These are phyloP conservation scores for Cinchona pubescens DNA, from an alignment of 257 asterid species.

Conservation along the genomic window DNA sequence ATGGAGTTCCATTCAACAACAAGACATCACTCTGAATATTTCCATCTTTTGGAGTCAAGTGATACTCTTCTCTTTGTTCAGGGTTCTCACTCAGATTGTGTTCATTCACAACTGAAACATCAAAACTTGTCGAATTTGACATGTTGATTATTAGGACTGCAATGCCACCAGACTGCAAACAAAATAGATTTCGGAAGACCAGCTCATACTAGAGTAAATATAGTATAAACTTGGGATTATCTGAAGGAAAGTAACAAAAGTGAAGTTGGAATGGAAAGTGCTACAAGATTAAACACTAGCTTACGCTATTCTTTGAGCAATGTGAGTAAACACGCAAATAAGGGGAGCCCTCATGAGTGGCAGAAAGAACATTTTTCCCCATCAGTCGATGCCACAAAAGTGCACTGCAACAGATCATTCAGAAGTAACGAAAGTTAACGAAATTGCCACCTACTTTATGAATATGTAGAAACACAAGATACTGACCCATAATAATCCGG, in stretches of 20 bases:
- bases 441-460: neutral
- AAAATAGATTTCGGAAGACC: neutral
- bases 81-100: conserved; percentile 8
- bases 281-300: conserved; percentile 7
- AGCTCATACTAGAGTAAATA: neutral
- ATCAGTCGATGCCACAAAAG: conserved; percentile 75
- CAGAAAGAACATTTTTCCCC: conserved; percentile 64
- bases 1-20: conserved; percentile 57
- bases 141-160: conserved; percentile 62
- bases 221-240: neutral
- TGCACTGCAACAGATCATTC: conserved; percentile 36
- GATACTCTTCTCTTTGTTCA: conserved; percentile 62
- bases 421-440: neutral
- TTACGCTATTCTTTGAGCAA: conserved; percentile 63
- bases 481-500: conserved; percentile 85
- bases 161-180: conserved; percentile 51
- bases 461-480: neutral
- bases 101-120: conserved; percentile 38
- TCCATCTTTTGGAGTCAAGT: conserved; percentile 66
- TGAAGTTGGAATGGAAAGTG: neutral
- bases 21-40: conserved; percentile 60
- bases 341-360: conserved; percentile 53
- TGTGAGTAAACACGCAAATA: conserved; percentile 66
- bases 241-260: neutral
- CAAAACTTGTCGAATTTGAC: conserved; percentile 60